Evolutionary conservation across 2,329 filamentous ascomycete genomes (phyloP), one percentile per base, ranked within the genome.

Genomic region (Pseudonectria buxi): DNA sequence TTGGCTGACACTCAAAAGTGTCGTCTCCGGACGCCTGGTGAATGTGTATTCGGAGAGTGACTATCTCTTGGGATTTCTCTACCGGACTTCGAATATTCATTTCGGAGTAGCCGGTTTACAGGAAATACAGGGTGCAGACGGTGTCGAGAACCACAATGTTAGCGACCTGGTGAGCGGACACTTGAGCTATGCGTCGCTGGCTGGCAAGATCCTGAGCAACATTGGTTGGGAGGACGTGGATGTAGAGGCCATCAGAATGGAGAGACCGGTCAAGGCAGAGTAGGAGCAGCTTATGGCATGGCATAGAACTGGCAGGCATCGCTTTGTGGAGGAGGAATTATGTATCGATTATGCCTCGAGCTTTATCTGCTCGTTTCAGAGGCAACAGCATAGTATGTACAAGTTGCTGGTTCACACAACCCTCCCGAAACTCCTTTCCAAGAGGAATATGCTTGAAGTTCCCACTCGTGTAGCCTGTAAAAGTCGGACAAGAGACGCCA

Each of bases 1-100:
- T 35, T 95, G 90, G 89, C 71, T 83, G 18, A 71, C 78, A 6
- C 73, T 95, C 54, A 80, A 85, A 44, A 82, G 78, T 39, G 84
- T 90, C 3, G 86, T 94, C 4, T 74, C 78, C 27, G 88, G 89
- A 0, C 78, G 88, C 14, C 69, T 95, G n/a, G 73, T 95, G 53
- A 96, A 95, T 49, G 87, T 92, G 4, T 95, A 82, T 57, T 94
- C 86, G 1, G 79, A 83, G 33, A 85, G 86, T 30, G 90, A 96
- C 58, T 88, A 86, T 46, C 79, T 95, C 15, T 78, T 96, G 3
- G 88, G 80, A 1, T 94, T 95, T 56, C 68, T 95, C 26, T 94
- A 90, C 57, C 81, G 90, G 33, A 86, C 79, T 3, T 86, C 83
- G 35, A 87, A 82, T 47, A 75, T 90, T 32, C 81, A 92, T 45